Conservation (phyloP, 2,329 filamentous ascomycete species). For the Esteya vermicola region DNA sequence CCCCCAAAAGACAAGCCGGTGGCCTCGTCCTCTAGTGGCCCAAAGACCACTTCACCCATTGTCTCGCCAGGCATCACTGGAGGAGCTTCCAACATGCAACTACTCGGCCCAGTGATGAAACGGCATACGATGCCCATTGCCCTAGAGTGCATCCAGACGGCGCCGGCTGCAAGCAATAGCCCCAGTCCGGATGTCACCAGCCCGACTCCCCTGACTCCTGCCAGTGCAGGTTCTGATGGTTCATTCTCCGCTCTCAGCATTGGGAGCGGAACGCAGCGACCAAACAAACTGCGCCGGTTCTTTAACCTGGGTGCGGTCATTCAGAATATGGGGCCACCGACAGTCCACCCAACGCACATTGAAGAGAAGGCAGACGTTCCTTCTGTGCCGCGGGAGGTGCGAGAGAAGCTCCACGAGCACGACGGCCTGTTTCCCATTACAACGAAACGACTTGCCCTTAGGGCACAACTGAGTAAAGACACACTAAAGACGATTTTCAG, state of each 20-base stretch:
- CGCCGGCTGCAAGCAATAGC: slow-evolving; percentile 6
- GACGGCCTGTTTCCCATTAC: slow-evolving; percentile 18
- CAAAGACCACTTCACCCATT: not conserved
- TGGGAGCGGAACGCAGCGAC: slow-evolving; percentile 20
- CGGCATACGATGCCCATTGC: slow-evolving; percentile 10
- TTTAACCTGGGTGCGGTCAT: slow-evolving; percentile 20
- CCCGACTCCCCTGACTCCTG: slow-evolving; percentile 15
- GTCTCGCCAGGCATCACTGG: not conserved
- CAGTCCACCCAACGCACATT: slow-evolving; percentile 11
- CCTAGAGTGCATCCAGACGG: slow-evolving; percentile 9
- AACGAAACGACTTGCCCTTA: slow-evolving; percentile 22
- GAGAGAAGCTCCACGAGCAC: slow-evolving; percentile 22
- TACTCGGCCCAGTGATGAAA: too few relatives aligned
- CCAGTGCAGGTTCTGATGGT: slow-evolving; percentile 14
- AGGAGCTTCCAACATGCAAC: not conserved
- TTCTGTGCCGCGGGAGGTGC: slow-evolving; percentile 20
- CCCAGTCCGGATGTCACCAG: slow-evolving; percentile 13
- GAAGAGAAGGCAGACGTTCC: slow-evolving; percentile 15
- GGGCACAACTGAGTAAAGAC: slow-evolving; percentile 28
- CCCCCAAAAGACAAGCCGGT: not conserved
- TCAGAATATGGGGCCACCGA: slow-evolving; percentile 14
- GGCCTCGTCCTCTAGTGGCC: not conserved
- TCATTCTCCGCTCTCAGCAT: slow-evolving; percentile 20
- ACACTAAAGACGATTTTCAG: slow-evolving; percentile 35
- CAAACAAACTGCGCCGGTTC: slow-evolving; percentile 24